Evolutionary conservation across 768 basidiomycete species (phyloP), one percentile per base, ranked within the genome.

Genomic region (Podaxis sp.): DNA sequence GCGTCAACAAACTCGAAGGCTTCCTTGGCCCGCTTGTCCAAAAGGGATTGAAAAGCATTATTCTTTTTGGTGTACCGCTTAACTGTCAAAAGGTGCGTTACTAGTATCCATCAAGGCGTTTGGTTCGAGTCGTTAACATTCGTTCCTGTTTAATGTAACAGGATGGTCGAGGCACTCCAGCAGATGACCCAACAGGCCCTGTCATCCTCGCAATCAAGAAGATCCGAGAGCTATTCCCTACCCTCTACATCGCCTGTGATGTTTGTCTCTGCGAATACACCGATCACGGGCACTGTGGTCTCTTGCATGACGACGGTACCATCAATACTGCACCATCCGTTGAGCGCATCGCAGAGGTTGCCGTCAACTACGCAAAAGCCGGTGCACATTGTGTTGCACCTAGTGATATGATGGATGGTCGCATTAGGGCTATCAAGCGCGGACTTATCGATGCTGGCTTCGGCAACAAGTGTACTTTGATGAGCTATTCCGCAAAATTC

Each of bases 201-300:
- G 97, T 98, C 69, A 97, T 99, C 66, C 88, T 86, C 53, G 95
- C 93, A n/a, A 90, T 98, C 67, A 83, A 83, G 69, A 87, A 85
- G 62, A 81, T 99, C 38, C 85, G 89, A 4, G 59, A 75, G 1
- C 82, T 92, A 64, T 99, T 88, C 78, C 96, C 97, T 0, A 72
- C 80, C 5, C 78, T 99, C 24, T 94, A 95, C 77, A 89, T 99
- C 70, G 92, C 95, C 0, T 86, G 87, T 70, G 97, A 99, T 69
- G 97, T 98, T 19, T 99, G 97, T 73, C 86, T 99, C n/a, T 99
- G 97, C 81, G 96, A 98, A 77, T 98, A 99, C 80, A 98, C 97
- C 8, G 92, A 93, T 54, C 96, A 98, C 68, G 97, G 97, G 0
- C 97, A 99, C 75, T 99, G 97, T 69, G 97, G 97, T 25, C 70